Evolutionary conservation across 169 alveolate species (phyloP).

Genomic region (Eimeria tenella): DNA sequence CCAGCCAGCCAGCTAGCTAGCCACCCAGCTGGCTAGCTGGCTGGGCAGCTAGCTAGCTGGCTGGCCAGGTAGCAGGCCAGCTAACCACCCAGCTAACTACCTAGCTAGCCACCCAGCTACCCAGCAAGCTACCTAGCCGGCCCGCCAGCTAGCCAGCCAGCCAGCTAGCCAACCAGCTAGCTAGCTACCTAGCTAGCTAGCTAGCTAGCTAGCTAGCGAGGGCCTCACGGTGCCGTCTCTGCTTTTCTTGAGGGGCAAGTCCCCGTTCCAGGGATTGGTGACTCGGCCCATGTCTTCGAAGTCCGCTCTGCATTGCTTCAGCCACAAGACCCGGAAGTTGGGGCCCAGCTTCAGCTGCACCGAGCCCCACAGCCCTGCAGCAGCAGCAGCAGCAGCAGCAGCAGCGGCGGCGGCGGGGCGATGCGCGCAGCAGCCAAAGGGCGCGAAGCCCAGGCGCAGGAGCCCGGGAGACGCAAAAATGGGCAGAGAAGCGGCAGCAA

Average conservation of each 20-base stretch:
- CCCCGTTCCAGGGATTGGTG: slow-evolving; percentile 87
- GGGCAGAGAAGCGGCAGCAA: background rate
- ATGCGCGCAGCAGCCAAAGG: no score
- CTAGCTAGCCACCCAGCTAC: no score
- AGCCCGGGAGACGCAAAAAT: background rate
- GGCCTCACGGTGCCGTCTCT: slow-evolving; percentile 84
- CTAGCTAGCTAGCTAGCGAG: no score
- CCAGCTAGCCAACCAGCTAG: no score
- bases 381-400: slow-evolving; percentile 20
- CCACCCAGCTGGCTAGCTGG: no score
- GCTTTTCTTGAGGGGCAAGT: slow-evolving; percentile 87
- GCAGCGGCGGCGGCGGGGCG: background rate
- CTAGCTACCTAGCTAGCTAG: no score
- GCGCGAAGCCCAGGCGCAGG: background rate
- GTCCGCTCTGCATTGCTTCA: slow-evolving; percentile 86
- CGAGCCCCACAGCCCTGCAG: slow-evolving; percentile 87
- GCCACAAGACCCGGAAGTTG: slow-evolving; percentile 91
- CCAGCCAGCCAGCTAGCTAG: no score
- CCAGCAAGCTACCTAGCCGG: no score
- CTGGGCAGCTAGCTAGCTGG: no score
- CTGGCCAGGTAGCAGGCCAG: no score
- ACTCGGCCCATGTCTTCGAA: slow-evolving; percentile 85
- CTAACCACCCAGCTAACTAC: no score
- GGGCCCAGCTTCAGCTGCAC: slow-evolving; percentile 84
- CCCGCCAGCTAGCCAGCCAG: no score